Evolutionary conservation across 306 rosid species (phyloP), one percentile per base, ranked within the genome.

Genomic region (Bauhinia variegata): DNA sequence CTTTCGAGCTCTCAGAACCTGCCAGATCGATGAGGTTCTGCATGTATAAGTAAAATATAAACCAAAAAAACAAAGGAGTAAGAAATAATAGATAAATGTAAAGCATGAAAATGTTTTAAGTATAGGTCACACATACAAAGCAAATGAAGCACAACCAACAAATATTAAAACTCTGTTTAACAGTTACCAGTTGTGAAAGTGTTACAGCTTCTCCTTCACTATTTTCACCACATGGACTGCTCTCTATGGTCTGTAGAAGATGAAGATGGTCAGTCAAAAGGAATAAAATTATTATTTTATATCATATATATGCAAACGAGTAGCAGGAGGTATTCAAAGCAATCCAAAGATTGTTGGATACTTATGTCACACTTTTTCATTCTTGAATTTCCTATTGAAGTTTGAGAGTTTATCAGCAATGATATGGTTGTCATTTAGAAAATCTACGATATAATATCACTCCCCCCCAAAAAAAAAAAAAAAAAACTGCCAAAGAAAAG

Each of bases 11-110:
- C 84, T 95, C 99, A 53, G 99, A 95, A 80, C 99, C 99, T 80
- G 99, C 99, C 85, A 95, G 96, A 88, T 95, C 99, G 78, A 95
- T 91, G 84, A 95, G 96, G 85, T 95, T 88, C 99, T 95, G 97
- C 96, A 84, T 53, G 78, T 81, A 80, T 70, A 89, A 82, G 88
- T 73, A 71, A 80, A 76, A 78, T 62, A 59, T 74, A 68, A 61
- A 79, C 8, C n/a, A n/a, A n/a, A n/a, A 36, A 36, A 23, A 23
- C 57, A 69, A 63, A 73, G 79, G 72, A 63, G 74, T 36, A 73
- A 79, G 58, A 70, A 54, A 52, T 56, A 60, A 39, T 33, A 54
- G 59, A 60, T 62, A 76, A 49, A 16, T 57, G 42, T 34, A 37
- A 66, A 57, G 39, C 72, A 69, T 13, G 16, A 53, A 73, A 47